Percentiles rank a stretch among this genome's conserved stretches.
Conservation (phyloP, 2,329 filamentous ascomycete genomes). For the Pestalotiopsis sp. region DNA sequence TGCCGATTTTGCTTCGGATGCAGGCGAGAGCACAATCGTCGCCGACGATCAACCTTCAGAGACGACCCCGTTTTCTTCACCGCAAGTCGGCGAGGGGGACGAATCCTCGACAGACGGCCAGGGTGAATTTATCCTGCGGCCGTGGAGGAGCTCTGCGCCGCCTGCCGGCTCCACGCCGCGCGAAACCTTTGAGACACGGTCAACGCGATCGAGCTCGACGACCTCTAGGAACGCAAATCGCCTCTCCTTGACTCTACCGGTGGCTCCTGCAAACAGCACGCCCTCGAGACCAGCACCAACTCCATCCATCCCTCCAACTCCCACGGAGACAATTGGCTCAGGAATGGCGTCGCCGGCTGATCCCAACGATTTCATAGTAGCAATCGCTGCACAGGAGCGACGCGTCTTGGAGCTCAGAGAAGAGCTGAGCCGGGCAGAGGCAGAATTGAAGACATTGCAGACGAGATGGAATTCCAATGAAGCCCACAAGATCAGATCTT, state of each 20-base stretch:
- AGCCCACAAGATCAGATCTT: slow-evolving; percentile 72
- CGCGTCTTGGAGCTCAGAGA: slow-evolving; percentile 89
- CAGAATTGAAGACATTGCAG: slow-evolving; percentile 76
- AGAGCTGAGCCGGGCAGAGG: slow-evolving; percentile 82
- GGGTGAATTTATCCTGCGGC: slow-evolving; percentile 21
- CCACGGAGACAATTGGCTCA: slow-evolving; percentile 44
- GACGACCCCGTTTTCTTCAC: slow-evolving; percentile 18
- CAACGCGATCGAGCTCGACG: slow-evolving; percentile 55
- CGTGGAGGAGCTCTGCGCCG: slow-evolving; percentile 37
- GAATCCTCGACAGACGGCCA: slow-evolving; percentile 20
- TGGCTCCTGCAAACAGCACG: slow-evolving; percentile 55
- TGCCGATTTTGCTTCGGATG: slow-evolving; percentile 24
- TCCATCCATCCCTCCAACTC: slow-evolving; percentile 50
- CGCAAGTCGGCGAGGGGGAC: slow-evolving; percentile 19
- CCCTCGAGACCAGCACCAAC: slow-evolving; percentile 55
- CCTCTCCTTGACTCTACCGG: slow-evolving; percentile 65
- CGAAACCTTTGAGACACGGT: slow-evolving; percentile 45
- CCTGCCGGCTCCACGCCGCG: slow-evolving; percentile 40
- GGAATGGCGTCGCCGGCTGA: slow-evolving; percentile 51
- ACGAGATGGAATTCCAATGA: slow-evolving; percentile 82
- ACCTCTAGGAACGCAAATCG: slow-evolving; percentile 59
- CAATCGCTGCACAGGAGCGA: slow-evolving; percentile 89
- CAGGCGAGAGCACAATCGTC: slow-evolving; percentile 16
- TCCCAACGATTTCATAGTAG: slow-evolving; percentile 75
- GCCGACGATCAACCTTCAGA: slow-evolving; percentile 19